phyloP scores from a whole-genome alignment of 805 yeast species.

The Hermanozyma aechmeae region DNA sequence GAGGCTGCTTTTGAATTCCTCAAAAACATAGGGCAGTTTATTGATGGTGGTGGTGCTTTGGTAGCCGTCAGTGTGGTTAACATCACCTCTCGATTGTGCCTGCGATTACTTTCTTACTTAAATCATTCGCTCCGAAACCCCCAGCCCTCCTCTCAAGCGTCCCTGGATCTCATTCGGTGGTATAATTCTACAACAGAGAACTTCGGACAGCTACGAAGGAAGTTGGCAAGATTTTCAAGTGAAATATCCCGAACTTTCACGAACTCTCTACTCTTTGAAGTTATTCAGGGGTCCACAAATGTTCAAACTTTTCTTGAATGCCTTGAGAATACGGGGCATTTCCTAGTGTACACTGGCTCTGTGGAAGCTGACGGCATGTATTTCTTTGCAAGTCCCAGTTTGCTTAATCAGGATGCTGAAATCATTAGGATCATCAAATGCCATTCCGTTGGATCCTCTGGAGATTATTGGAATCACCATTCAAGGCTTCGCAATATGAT shows the following conservation, averaged over 20 bases:
- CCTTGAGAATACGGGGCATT: slow-evolving; percentile 62
- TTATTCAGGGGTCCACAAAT: slow-evolving; percentile 15
- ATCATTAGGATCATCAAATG: slow-evolving; percentile 27
- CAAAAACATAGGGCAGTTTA: slow-evolving; percentile 64
- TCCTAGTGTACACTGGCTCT: slow-evolving; percentile 64
- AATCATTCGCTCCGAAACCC: slow-evolving; percentile 57
- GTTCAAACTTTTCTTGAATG: slow-evolving; percentile 41
- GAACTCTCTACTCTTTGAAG: slow-evolving; percentile 56
- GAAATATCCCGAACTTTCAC: slow-evolving; percentile 61
- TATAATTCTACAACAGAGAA: slow-evolving; percentile 57
- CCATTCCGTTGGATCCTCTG: slow-evolving; percentile 31
- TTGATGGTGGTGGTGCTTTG: slow-evolving; percentile 73
- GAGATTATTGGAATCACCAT: slow-evolving; percentile 16
- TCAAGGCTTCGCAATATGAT: slow-evolving; percentile 14
- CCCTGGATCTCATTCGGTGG: slow-evolving; percentile 48
- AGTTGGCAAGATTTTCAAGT: slow-evolving; percentile 68
- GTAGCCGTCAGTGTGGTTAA: slow-evolving; percentile 70
- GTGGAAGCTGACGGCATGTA: slow-evolving; percentile 71
- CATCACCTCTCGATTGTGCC: slow-evolving; percentile 58
- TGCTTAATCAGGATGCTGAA: slow-evolving; percentile 32
- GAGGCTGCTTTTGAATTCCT: slow-evolving; percentile 76
- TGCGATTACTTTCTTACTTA: slow-evolving; percentile 60
- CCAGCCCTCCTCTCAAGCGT: slow-evolving; percentile 34
- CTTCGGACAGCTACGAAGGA: slow-evolving; percentile 70
- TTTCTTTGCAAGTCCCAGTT: slow-evolving; percentile 62